phyloP scores from a whole-genome alignment of 2,329 filamentous ascomycete genomes.

The Lasiodiplodia sp. region DNA sequence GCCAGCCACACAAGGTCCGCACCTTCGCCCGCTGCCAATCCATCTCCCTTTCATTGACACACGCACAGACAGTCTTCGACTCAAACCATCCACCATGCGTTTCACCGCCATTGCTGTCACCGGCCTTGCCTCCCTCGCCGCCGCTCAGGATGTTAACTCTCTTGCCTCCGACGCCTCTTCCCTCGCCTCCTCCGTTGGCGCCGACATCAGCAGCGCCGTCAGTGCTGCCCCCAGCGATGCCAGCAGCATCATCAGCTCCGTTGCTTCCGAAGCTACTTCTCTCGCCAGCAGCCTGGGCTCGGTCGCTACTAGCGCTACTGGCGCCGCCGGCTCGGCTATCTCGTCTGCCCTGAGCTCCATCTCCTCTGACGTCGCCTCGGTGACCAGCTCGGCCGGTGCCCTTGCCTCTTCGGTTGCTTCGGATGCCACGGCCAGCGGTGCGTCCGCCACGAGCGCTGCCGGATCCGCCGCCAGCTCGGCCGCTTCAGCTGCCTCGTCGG shows the following conservation, averaged over 20 bases:
- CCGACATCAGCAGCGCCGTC: slow-evolving; percentile 14
- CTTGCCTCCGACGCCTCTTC: slow-evolving; percentile 5
- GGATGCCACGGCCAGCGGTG: not conserved
- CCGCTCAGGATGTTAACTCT: slow-evolving; percentile 24
- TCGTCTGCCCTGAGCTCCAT: slow-evolving; percentile 8
- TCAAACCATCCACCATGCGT: slow-evolving; percentile 23
- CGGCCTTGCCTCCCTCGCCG: slow-evolving; percentile 23
- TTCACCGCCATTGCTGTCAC: slow-evolving; percentile 24
- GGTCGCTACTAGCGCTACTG: slow-evolving; percentile 23
- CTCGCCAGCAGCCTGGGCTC: slow-evolving; percentile 24
- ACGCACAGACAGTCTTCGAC: slow-evolving; percentile 1
- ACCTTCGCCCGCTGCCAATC: not conserved
- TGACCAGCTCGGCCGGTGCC: not conserved
- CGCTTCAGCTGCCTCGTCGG: not conserved
- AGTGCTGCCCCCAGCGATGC: not conserved
- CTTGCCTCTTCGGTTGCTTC: not conserved
- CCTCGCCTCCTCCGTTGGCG: slow-evolving; percentile 23
- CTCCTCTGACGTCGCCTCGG: not conserved
- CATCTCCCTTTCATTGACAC: not conserved
- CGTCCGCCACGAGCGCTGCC: not conserved
- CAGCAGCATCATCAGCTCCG: slow-evolving; percentile 3
- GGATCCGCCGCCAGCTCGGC: slow-evolving; percentile 6
- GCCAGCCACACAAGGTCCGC: slow-evolving; percentile 3
- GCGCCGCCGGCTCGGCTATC: slow-evolving; percentile 9
- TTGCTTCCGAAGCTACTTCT: not conserved